phyloP scores from a whole-genome alignment of 768 basidiomycete genomes.

The Floccularia luteovirens region DNA sequence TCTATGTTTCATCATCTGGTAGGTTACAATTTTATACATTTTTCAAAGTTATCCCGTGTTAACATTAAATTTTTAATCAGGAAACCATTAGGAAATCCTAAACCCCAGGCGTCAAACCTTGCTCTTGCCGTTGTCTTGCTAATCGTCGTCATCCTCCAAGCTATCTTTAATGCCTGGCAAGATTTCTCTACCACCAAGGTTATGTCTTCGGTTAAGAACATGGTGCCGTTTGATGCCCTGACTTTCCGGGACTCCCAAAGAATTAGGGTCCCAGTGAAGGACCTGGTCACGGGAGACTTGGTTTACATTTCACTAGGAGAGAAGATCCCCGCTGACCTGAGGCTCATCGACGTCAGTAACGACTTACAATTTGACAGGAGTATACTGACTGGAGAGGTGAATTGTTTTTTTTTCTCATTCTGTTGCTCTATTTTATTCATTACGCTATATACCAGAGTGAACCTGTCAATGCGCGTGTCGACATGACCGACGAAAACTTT shows the following conservation, averaged over 20 bases:
- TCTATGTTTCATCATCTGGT: constrained; percentile 40
- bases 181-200: constrained; percentile 54
- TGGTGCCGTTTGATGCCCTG: constrained; percentile 58
- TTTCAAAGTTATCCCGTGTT: background rate
- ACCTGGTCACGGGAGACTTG: constrained; percentile 64
- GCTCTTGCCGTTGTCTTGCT: constrained; percentile 54
- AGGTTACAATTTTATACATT: constrained; percentile 18
- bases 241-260: constrained; percentile 46
- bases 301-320: constrained; percentile 57
- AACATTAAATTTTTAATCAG: constrained; percentile 19
- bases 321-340: constrained; percentile 65
- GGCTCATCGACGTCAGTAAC: constrained; percentile 48
- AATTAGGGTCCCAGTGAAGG: constrained; percentile 45
- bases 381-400: constrained; percentile 50
- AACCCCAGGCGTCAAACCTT: constrained; percentile 46
- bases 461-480: constrained; percentile 17
- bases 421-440: background rate
- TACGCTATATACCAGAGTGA: constrained; percentile 20
- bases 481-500: constrained; percentile 25
- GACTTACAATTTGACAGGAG: constrained; percentile 59
- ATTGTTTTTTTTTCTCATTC: background rate
- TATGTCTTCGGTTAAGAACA: constrained; percentile 58
- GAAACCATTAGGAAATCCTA: constrained; percentile 53
- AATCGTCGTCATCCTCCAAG: constrained; percentile 28
- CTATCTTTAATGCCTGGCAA: constrained; percentile 40